phyloP scores from a whole-genome alignment of 202 grass and related monocot genomes.

The Zoysia matrella region DNA sequence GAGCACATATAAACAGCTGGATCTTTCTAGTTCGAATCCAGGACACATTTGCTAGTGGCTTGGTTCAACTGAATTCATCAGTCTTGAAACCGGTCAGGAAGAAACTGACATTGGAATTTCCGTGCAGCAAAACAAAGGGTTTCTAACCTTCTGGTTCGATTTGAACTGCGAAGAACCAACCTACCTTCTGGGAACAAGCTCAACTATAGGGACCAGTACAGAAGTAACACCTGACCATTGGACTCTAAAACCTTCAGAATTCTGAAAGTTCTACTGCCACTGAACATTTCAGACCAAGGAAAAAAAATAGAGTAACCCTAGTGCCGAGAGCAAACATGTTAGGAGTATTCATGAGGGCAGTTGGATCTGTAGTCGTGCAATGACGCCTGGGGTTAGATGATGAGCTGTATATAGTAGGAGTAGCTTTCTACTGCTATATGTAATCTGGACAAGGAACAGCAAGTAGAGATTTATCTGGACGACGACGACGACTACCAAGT shows the following conservation, averaged over 20 bases:
- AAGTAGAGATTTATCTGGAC: neutral
- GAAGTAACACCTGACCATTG: neutral
- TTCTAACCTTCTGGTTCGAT: neutral
- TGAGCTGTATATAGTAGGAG: conserved; percentile 22
- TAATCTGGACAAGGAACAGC: conserved; percentile 21
- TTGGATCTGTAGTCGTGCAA: conserved; percentile 38
- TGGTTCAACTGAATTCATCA: neutral
- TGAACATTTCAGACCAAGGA: neutral
- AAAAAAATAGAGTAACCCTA: neutral
- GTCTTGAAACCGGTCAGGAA: neutral
- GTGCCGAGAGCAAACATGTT: neutral
- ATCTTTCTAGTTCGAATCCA: neutral
- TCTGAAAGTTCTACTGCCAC: neutral
- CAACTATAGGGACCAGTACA: neutral
- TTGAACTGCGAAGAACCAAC: neutral
- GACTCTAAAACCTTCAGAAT: neutral
- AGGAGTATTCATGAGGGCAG: conserved; percentile 47
- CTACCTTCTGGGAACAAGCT: conserved; percentile 2
- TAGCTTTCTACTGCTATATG: neutral
- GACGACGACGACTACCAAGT: neutral
- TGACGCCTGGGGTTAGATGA: conserved; percentile 37
- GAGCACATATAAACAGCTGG: neutral
- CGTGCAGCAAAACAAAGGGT: neutral
- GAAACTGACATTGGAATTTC: neutral
- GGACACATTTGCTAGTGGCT: neutral